Evolutionary conservation across 306 rosid species (phyloP).

Genomic region (Lablab purpureus): DNA sequence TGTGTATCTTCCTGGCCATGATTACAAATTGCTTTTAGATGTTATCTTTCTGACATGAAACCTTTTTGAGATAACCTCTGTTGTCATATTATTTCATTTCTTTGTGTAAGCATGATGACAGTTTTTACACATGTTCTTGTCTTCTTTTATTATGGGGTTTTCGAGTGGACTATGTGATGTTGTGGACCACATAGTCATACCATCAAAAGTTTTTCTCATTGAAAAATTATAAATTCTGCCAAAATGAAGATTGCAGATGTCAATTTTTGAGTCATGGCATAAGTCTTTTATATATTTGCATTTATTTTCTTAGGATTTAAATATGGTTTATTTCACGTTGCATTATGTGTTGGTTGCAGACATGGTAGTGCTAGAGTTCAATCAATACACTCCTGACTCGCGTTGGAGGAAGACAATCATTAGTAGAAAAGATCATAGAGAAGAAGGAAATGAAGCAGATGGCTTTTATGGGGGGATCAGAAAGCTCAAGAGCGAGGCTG

Average conservation of each 20-base stretch:
- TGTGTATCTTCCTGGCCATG: not conserved
- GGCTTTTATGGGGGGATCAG: constrained; percentile 95
- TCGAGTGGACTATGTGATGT: not conserved
- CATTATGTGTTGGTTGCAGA: constrained; percentile 55
- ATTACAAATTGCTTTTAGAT: not conserved
- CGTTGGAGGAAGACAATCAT: constrained; percentile 77
- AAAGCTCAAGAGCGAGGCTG: constrained; percentile 61
- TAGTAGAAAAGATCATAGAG: constrained; percentile 74
- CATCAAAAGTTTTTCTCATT: not conserved
- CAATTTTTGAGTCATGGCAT: constrained; percentile 23
- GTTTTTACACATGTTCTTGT: not conserved
- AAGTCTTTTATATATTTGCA: not conserved
- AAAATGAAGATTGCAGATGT: not conserved
- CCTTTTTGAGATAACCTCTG: constrained; percentile 20
- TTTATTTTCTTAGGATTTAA: constrained; percentile 25
- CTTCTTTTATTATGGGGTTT: constrained; percentile 11
- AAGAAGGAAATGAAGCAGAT: constrained; percentile 86
- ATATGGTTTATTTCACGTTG: constrained; percentile 39
- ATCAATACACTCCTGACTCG: constrained; percentile 82
- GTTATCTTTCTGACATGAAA: not conserved
- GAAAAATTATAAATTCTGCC: not conserved
- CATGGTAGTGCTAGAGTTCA: constrained; percentile 88
- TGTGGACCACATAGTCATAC: not conserved
- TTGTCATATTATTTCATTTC: constrained; percentile 25
- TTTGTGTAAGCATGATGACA: constrained; percentile 18